Conservation (phyloP, 257 asterid genomes). For the Ocimum tenuiflorum region DNA sequence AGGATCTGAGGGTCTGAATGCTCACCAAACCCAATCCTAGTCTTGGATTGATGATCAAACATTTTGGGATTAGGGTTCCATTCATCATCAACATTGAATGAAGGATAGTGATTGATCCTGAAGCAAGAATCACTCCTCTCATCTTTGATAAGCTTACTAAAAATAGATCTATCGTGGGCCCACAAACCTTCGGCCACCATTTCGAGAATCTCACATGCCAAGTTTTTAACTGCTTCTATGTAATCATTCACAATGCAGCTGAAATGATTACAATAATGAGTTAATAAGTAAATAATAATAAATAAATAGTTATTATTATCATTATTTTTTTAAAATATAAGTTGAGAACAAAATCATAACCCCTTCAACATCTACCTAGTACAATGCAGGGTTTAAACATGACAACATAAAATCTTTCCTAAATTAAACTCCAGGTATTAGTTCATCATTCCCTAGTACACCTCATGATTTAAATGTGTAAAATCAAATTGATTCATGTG, state of each 20-base stretch:
- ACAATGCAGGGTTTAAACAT: constrained; percentile 7
- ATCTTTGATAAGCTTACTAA: constrained; percentile 46
- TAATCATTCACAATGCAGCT: constrained; percentile 50
- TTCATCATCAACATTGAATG: neutral
- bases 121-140: constrained; percentile 65
- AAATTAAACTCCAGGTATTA: too few species aligned
- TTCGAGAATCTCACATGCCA: constrained; percentile 60
- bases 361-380: constrained; percentile 5
- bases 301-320: too few species aligned
- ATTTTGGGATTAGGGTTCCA: neutral
- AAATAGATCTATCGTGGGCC: constrained; percentile 29
- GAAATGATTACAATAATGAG: constrained; percentile 5
- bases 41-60: constrained; percentile 7
- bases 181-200: constrained; percentile 51
- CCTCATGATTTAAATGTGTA: neutral
- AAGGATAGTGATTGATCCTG: constrained; percentile 68
- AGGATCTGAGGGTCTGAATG: constrained; percentile 78
- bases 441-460: too few species aligned
- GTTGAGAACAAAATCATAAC: constrained; percentile 1
- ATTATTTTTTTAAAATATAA: too few species aligned
- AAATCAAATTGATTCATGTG: neutral
- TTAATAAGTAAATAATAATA: too few species aligned
- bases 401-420: too few species aligned
- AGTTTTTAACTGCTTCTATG: constrained; percentile 41
- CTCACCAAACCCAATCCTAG: constrained; percentile 69